These are phyloP conservation scores for Dactylellina leptospora DNA, from an alignment of 2,329 filamentous ascomycete genomes.

Conservation along the genomic window DNA sequence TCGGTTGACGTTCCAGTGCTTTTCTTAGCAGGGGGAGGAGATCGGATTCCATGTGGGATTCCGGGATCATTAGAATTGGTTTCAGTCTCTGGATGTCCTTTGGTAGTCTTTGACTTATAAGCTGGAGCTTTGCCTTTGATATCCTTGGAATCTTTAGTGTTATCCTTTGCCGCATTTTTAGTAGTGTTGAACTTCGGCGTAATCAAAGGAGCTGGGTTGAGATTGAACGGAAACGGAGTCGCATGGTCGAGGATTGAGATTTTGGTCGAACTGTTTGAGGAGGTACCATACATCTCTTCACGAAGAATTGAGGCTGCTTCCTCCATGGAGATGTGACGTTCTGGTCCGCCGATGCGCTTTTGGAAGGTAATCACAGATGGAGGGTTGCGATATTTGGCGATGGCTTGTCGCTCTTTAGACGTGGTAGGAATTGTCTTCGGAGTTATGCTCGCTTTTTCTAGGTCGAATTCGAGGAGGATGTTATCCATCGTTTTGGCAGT, in stretches of 20 bases:
- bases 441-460: neutral
- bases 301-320: neutral
- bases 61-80: neutral
- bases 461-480: conserved; percentile 6
- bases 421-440: neutral
- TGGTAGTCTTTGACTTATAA: neutral
- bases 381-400: neutral
- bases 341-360: neutral
- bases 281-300: neutral
- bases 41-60: neutral
- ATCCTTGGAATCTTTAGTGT: too few relatives aligned
- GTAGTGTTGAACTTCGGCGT: too few relatives aligned
- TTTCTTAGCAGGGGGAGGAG: neutral
- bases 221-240: neutral
- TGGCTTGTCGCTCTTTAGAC: neutral
- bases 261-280: neutral
- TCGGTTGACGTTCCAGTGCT: neutral
- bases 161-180: too few relatives aligned
- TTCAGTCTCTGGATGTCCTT: neutral
- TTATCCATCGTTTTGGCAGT: neutral
- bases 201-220: neutral
- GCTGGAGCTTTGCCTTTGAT: neutral
- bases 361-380: neutral
- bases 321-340: neutral
- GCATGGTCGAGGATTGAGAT: neutral